Conservation (phyloP, 2,329 filamentous ascomycete species). For the Fusarium metavorans region DNA sequence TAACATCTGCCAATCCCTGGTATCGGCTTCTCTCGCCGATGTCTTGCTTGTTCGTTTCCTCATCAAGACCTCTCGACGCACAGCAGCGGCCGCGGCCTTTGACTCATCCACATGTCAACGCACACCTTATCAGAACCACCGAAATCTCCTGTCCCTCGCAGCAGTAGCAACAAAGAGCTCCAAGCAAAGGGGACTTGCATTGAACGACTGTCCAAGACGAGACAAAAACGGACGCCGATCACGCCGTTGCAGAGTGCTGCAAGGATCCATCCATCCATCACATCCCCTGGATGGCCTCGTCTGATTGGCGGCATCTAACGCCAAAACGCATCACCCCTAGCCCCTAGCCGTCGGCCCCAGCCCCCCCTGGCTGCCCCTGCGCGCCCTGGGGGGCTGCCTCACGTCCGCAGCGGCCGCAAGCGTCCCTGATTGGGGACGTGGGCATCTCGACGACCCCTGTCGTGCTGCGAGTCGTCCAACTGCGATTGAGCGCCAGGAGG, state of each 20-base stretch:
- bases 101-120: background rate
- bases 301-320: conserved; percentile 41
- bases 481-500: conserved; percentile 26
- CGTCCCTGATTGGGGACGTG: conserved; percentile 35
- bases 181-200: conserved; percentile 18
- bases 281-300: conserved; percentile 38
- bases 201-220: conserved; percentile 8
- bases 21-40: conserved; percentile 26
- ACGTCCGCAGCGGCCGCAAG: conserved; percentile 40
- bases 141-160: background rate
- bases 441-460: conserved; percentile 23
- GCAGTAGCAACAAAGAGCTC: conserved; percentile 23
- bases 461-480: conserved; percentile 13
- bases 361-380: conserved; percentile 31
- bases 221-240: conserved; percentile 34
- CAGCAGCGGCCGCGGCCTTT: background rate
- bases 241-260: conserved; percentile 41
- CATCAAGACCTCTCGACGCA: background rate
- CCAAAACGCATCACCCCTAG: conserved; percentile 31
- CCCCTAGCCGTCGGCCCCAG: background rate
- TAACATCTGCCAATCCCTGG: conserved; percentile 8
- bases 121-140: background rate
- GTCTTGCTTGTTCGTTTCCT: conserved; percentile 32
- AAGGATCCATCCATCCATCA: conserved; percentile 36
- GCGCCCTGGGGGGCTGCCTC: conserved; percentile 36